phyloP scores from a whole-genome alignment of 768 basidiomycete species.

The Boletus rufocinnamomeus region DNA sequence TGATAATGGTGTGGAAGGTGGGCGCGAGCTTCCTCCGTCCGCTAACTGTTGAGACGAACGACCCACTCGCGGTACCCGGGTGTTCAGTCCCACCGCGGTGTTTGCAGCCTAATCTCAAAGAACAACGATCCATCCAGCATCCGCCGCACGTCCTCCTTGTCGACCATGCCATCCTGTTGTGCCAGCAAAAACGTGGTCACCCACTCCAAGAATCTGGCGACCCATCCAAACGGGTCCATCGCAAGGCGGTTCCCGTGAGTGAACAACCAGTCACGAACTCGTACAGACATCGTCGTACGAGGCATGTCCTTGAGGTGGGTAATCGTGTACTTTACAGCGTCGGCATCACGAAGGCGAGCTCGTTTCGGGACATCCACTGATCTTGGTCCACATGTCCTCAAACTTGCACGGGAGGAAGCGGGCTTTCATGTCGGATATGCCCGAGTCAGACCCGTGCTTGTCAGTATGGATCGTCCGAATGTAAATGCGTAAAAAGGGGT shows the following conservation, averaged over 20 bases:
- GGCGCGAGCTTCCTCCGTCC: no score
- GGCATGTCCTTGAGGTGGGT: constrained; percentile 10
- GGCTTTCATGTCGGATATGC: constrained; percentile 43
- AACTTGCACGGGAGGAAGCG: constrained; percentile 44
- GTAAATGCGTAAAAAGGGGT: constrained; percentile 44
- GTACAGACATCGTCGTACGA: constrained; percentile 26
- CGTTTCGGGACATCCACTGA: constrained; percentile 10
- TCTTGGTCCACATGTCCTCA: constrained; percentile 47
- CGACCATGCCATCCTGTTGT: constrained; percentile 41
- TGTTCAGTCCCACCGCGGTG: no score
- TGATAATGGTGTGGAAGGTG: no score
- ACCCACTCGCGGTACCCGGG: no score
- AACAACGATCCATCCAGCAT: constrained; percentile 45
- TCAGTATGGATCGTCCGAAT: constrained; percentile 36
- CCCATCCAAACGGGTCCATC: constrained; percentile 41
- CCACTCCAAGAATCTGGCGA: constrained; percentile 42
- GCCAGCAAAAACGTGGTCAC: constrained; percentile 40
- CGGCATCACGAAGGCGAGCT: background rate
- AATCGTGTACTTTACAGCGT: constrained; percentile 18
- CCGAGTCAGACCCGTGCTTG: constrained; percentile 49
- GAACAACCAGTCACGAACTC: constrained; percentile 38
- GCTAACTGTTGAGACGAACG: no score
- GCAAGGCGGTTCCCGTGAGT: constrained; percentile 34
- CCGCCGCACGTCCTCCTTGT: constrained; percentile 44
- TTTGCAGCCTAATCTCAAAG: constrained; percentile 35